Conservation (phyloP, 768 basidiomycete species). For the Psilocybe cubensis region DNA sequence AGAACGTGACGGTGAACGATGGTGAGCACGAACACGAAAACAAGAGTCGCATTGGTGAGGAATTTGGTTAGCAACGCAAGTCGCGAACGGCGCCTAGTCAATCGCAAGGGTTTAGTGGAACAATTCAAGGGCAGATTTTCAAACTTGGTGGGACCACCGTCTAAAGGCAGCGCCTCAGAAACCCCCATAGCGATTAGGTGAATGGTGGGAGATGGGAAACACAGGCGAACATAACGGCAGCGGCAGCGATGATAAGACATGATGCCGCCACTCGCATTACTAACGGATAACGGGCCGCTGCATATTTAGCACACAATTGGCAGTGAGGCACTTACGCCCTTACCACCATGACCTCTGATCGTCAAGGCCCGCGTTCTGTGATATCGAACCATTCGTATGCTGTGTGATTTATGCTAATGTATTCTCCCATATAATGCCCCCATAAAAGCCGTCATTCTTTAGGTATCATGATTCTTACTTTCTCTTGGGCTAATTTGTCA, state of each 20-base stretch:
- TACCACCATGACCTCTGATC: conserved; percentile 1
- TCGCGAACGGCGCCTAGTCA: background rate
- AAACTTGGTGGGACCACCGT: background rate
- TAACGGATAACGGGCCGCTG: conserved; percentile 2
- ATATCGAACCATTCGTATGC: conserved; percentile 2
- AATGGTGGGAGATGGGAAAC: background rate
- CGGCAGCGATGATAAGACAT: background rate
- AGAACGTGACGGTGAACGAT: background rate
- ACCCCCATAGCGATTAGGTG: conserved; percentile 1
- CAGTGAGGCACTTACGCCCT: background rate
- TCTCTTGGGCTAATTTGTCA: background rate
- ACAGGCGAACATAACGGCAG: background rate
- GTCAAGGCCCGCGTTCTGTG: background rate
- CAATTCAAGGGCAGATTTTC: conserved; percentile 7
- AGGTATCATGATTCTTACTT: background rate
- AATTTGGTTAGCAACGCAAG: background rate
- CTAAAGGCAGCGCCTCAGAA: background rate
- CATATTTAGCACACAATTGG: conserved; percentile 2
- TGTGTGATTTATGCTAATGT: background rate
- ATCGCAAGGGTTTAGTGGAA: background rate
- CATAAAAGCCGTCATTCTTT: background rate
- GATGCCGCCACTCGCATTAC: background rate
- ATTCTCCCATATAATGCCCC: background rate
- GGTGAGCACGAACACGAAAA: conserved; percentile 1
- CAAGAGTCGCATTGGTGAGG: conserved; percentile 2